Percentiles rank a stretch among this genome's conserved stretches.
These are phyloP conservation scores for Argentina anserina DNA, from an alignment of 306 rosid species.

Conservation along the genomic window DNA sequence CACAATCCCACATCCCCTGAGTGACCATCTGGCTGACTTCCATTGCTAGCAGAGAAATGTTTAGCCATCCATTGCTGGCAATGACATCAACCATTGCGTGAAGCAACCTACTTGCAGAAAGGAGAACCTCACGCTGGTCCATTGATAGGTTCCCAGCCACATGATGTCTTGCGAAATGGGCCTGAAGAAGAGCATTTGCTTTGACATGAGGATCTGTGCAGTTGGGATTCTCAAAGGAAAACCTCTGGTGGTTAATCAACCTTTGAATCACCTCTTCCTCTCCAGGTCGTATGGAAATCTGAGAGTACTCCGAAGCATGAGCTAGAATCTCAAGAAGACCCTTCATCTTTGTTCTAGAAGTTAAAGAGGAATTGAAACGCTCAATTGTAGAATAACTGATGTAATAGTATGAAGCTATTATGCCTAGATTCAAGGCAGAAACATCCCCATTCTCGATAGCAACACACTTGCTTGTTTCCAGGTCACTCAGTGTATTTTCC, in stretches of 20 bases:
- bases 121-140: conserved; percentile 86
- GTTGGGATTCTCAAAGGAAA: conserved; percentile 73
- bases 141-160: conserved; percentile 72
- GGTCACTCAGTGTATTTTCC: conserved; percentile 72
- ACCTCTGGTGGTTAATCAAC: conserved; percentile 86
- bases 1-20: conserved; percentile 93
- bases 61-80: conserved; percentile 91
- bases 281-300: conserved; percentile 83
- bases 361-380: conserved; percentile 75
- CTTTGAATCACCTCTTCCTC: conserved; percentile 82
- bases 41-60: conserved; percentile 79
- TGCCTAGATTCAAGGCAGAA: conserved; percentile 82
- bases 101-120: conserved; percentile 74
- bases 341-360: conserved; percentile 85
- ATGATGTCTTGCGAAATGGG: conserved; percentile 84
- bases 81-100: conserved; percentile 96
- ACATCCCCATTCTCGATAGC: conserved; percentile 77
- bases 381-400: conserved; percentile 87
- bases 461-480: conserved; percentile 83
- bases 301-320: conserved; percentile 86
- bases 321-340: conserved; percentile 82
- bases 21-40: conserved; percentile 97
- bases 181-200: conserved; percentile 88
- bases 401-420: conserved; percentile 84
- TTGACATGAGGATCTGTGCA: conserved; percentile 84